These are phyloP conservation scores for Exophiala sp. DNA, from an alignment of 2,329 filamentous ascomycete genomes.

Conservation along the genomic window DNA sequence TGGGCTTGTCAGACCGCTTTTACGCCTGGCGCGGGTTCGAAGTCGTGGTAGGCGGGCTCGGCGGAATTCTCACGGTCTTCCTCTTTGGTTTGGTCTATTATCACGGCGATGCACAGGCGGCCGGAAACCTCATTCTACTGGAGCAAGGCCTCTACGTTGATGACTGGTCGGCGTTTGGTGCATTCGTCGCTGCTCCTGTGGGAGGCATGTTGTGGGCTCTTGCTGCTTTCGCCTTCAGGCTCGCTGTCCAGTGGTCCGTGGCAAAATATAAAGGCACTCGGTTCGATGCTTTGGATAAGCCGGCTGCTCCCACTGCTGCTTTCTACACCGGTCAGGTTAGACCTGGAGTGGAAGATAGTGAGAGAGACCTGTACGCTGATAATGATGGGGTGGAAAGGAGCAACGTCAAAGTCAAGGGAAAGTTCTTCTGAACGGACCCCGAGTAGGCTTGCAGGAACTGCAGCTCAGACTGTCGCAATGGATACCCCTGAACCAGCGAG, in stretches of 20 bases:
- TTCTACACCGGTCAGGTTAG: constrained; percentile 24
- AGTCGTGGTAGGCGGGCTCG: constrained; percentile 69
- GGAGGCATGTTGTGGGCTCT: constrained; percentile 68
- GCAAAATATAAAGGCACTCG: constrained; percentile 55
- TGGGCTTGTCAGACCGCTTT: constrained; percentile 60
- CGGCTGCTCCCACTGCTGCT: constrained; percentile 27
- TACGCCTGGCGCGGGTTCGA: constrained; percentile 78
- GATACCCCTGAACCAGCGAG: no score
- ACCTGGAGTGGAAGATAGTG: constrained; percentile 1
- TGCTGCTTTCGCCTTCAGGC: constrained; percentile 54
- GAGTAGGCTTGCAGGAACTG: no score
- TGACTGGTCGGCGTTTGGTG: constrained; percentile 75
- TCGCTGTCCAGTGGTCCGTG: constrained; percentile 53
- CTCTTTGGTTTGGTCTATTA: constrained; percentile 76
- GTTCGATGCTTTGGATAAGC: constrained; percentile 64
- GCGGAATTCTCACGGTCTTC: constrained; percentile 73
- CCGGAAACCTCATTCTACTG: constrained; percentile 63
- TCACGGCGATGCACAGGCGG: constrained; percentile 53
- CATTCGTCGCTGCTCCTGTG: constrained; percentile 72
- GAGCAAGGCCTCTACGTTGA: constrained; percentile 67
- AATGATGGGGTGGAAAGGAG: constrained; percentile 26
- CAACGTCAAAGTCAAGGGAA: constrained; percentile 23
- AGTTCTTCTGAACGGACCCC: constrained; percentile 31
- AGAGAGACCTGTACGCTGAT: constrained; percentile 18
- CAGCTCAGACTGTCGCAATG: no score